Evolutionary conservation across 2,329 filamentous ascomycete species (phyloP), one percentile per base, ranked within the genome.

Genomic region (Trichophyton mentagrophytes): DNA sequence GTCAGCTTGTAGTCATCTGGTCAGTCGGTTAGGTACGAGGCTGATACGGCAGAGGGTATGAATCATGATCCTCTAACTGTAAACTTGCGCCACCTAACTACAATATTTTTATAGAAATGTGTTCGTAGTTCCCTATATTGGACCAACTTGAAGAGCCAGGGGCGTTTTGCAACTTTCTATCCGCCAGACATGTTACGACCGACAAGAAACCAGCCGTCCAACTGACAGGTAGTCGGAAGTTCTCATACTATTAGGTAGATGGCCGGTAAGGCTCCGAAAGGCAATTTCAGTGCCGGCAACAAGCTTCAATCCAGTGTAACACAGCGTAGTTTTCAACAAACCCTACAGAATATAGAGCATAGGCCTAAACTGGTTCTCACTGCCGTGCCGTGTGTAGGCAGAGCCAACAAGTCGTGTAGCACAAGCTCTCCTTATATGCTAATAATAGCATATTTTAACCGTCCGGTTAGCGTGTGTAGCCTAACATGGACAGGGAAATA

Each of bases 381-480:
- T 13, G 60, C 60, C 1, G 56, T 44, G 1, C 56, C 60, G 42
- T 57, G 47, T 13, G 55, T 58, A 30, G n/a, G 51, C 44, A 15
- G 30, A 56, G 4, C 36, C 25, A 40, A 57, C 56, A 15, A 61
- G 17, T 11, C 53, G 42, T 2, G 47, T 57, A n/a, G 56, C 60
- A 55, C 60, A 61, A 20, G 60, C 40, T n/a, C 44, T 33, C 42
- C 27, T 6, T 61, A 56, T n/a, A 59, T 47, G 25, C 56, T 61
- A n/a, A 61, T 49, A 53, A 61, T 59, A n/a, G 60, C 56, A 56
- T 59, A 17, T 20, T 20, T n/a, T 6, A 30, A 17, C 40, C 6
- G 46, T 27, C 30, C 25, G 20, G 46, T 30, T 46, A 30, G 7
- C 36, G 9, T 49, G 33, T 58, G 25, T 15, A n/a, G 8, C 17